These are phyloP conservation scores for Thermothielavioides terrestris DNA, from an alignment of 495 filamentous ascomycete species.

Conservation along the genomic window DNA sequence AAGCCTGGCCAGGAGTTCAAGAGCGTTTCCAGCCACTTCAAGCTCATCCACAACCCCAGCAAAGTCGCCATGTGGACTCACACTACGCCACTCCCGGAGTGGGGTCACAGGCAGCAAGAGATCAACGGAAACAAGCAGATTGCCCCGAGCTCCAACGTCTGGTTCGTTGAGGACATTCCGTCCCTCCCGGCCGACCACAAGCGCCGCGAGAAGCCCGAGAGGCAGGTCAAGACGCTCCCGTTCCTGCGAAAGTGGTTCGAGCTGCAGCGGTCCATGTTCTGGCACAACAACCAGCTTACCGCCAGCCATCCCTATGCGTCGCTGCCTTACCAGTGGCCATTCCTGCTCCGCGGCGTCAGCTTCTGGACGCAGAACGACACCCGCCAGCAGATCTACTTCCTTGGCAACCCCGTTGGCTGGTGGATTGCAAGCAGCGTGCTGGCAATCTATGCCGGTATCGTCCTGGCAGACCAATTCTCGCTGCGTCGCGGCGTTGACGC, in stretches of 20 bases:
- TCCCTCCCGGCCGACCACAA: conserved; percentile 59
- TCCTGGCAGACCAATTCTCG: conserved; percentile 88
- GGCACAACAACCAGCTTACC: conserved; percentile 95
- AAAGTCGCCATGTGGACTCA: conserved; percentile 99
- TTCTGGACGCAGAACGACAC: conserved; percentile 99
- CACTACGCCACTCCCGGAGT: conserved; percentile 84
- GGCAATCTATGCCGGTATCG: conserved; percentile 86
- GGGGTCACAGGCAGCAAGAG: conserved; percentile 94
- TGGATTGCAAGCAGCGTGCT: conserved; percentile 89
- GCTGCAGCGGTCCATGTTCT: conserved; percentile 96
- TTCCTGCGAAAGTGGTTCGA: conserved; percentile 96
- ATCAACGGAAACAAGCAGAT: conserved; percentile 99
- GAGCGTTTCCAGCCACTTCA: conserved; percentile 84
- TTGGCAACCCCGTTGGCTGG: conserved; percentile 96
- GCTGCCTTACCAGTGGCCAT: conserved; percentile 95
- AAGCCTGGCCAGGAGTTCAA: conserved; percentile 80
- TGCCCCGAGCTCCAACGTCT: conserved; percentile 80
- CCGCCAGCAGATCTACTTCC: conserved; percentile 94
- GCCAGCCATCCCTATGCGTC: conserved; percentile 94
- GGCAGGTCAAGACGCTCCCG: conserved; percentile 68
- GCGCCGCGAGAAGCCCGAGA: conserved; percentile 62
- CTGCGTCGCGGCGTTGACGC: conserved; percentile 87
- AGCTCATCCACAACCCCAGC: conserved; percentile 83
- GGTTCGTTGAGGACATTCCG: conserved; percentile 86
- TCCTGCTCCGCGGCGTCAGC: conserved; percentile 90